Evolutionary conservation across 805 yeast genomes (phyloP).

Genomic region (Pichia californica): DNA sequence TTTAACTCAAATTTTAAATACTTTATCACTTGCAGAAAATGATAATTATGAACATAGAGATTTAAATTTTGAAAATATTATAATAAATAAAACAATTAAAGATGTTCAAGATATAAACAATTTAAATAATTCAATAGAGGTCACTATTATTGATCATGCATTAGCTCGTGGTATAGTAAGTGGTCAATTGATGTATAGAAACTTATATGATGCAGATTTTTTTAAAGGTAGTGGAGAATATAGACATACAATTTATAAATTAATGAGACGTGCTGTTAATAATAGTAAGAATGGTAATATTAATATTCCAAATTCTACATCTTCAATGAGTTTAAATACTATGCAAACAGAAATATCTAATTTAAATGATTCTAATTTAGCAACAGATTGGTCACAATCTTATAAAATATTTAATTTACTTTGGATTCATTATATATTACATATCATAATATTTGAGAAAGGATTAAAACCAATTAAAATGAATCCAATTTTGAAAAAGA

Average conservation of each 20-base stretch:
- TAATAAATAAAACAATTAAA: constrained; percentile 30
- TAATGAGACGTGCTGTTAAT: constrained; percentile 32
- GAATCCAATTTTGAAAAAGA: constrained; percentile 22
- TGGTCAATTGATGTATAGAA: constrained; percentile 36
- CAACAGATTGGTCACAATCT: constrained; percentile 36
- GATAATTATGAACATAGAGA: constrained; percentile 64
- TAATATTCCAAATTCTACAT: constrained; percentile 4
- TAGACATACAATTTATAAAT: constrained; percentile 53
- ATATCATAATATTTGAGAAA: constrained; percentile 41
- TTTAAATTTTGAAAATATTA: constrained; percentile 58
- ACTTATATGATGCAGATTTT: constrained; percentile 60
- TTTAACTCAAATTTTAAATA: constrained; percentile 48
- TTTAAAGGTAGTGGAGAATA: constrained; percentile 56
- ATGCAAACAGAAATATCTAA: not conserved
- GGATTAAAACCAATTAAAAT: constrained; percentile 22
- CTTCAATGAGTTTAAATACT: constrained; percentile 7
- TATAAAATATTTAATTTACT: constrained; percentile 47
- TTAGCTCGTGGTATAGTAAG: constrained; percentile 41
- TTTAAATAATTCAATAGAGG: constrained; percentile 17
- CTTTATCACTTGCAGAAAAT: constrained; percentile 47
- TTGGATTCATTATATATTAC: constrained; percentile 61
- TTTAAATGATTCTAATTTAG: not conserved
- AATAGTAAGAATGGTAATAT: constrained; percentile 23
- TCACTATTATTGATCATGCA: constrained; percentile 53
- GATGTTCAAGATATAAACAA: not conserved